Evolutionary conservation across 257 asterid species (phyloP).

Genomic region (Prunella vulgaris): DNA sequence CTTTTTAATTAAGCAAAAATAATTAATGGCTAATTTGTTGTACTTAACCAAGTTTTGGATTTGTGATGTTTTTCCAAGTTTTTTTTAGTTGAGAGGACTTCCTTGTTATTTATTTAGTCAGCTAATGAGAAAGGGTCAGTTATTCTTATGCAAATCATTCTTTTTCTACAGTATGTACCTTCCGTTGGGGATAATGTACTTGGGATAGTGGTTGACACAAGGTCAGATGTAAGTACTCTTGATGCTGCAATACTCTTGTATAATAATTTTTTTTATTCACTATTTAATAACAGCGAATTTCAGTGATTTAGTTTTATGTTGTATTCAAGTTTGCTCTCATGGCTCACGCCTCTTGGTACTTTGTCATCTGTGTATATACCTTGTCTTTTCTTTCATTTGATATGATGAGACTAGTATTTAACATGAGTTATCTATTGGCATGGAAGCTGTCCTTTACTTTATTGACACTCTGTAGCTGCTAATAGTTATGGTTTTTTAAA

Average conservation of each 20-base stretch:
- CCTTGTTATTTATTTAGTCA: background rate
- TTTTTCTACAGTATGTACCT: slow-evolving; percentile 67
- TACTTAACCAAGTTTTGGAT: background rate
- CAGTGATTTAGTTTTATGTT: background rate
- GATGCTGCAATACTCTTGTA: slow-evolving; percentile 9
- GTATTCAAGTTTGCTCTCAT: background rate
- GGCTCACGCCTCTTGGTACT: background rate
- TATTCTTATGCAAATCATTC: slow-evolving; percentile 10
- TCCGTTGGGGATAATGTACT: slow-evolving; percentile 79
- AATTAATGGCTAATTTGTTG: background rate
- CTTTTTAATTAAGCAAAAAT: background rate
- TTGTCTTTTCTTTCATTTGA: no score
- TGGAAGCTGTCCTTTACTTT: background rate
- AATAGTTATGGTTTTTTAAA: background rate
- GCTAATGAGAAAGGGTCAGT: background rate
- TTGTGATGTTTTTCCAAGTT: background rate
- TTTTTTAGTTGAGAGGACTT: background rate
- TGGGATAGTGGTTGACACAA: slow-evolving; percentile 81
- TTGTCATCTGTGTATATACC: background rate
- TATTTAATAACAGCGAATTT: background rate
- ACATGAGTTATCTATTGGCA: slow-evolving; percentile 8
- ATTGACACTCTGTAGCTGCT: background rate
- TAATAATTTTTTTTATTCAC: background rate
- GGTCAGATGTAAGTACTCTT: slow-evolving; percentile 73
- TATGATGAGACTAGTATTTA: background rate